Evolutionary conservation across 306 rosid genomes (phyloP), one percentile per base, ranked within the genome.

Genomic region (apple (Malus domestica)): DNA sequence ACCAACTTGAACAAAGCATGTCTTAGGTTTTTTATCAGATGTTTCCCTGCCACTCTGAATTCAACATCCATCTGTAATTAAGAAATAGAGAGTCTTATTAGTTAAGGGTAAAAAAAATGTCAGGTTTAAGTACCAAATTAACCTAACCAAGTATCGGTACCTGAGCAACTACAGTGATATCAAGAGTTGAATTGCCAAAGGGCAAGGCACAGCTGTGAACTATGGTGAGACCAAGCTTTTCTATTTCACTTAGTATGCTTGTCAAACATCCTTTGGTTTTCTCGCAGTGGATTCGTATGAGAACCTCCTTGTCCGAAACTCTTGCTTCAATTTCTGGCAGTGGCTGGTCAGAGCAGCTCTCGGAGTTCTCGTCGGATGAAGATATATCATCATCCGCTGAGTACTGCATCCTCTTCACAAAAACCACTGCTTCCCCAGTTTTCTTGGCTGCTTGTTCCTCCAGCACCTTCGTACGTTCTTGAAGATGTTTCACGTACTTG

Each of bases 251-350:
- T 16, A 94, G 70, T 67, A 91, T 64, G 18, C 71, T 70, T 4
- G 88, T 54, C 2, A 83, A 76, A 44, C 71, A 69, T 1, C 89
- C 91, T 44, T 73, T 81, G 12, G 75, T 84, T 55, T 83, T 92
- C 65, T 91, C 80, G 33, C 95, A 85, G 79, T 87, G 90, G 79
- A 92, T 79, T 80, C 86, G 82, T 40, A 94, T 75, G 72, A 94
- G 87, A 2, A 90, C 81, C 59, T 90, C 91, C 68, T 83, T 88
- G 8, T 78, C 88, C 0, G 87, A 85, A 45, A 89, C 84, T 81
- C 89, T 90, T 8, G 91, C 94, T 81, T 94, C 94, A 10, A 94
- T 90, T 45, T 87, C 87, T 0, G 93, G 94, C 38, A 91, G 87
- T 13, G 80, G 68, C 27, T 84, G 76, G 33, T 79, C 69, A 22